A percentile compares a stretch with the other conserved stretches of the same genome.
These are phyloP conservation scores for Zygosaccharomyces pseudobailii DNA, from an alignment of 1,139 yeast genomes.

Conservation along the genomic window DNA sequence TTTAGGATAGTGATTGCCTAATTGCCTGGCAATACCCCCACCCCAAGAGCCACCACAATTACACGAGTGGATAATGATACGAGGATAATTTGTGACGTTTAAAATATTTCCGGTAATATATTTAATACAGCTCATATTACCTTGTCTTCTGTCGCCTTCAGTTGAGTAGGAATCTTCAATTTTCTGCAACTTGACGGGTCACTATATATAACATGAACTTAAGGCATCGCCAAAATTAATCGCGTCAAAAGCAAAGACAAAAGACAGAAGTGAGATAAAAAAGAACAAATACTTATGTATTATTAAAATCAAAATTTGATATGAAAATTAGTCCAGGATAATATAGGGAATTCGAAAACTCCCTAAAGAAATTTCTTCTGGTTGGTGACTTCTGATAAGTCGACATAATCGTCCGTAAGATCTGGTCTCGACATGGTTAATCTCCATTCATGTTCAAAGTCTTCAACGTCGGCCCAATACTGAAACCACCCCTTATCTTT, in stretches of 20 bases:
- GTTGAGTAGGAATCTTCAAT: not conserved
- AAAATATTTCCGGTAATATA: conserved; percentile 24
- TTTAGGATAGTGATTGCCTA: conserved; percentile 23
- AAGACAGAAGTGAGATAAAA: not conserved
- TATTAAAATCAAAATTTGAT: not conserved
- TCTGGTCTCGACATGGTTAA: conserved; percentile 19
- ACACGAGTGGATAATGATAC: conserved; percentile 54
- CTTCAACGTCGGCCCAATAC: conserved; percentile 53
- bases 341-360: no score
- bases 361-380: conserved; percentile 9
- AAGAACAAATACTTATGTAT: not conserved
- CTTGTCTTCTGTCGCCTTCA: not conserved
- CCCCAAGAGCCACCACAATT: conserved; percentile 82
- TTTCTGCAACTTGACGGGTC: not conserved
- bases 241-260: not conserved
- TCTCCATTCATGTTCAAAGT: conserved; percentile 45
- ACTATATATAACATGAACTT: not conserved
- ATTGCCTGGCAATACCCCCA: conserved; percentile 53
- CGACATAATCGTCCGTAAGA: conserved; percentile 19
- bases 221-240: no score
- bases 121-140: conserved; percentile 13
- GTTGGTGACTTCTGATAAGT: conserved; percentile 19
- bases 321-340: no score
- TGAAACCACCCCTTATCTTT: conserved; percentile 60
- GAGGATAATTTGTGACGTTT: conserved; percentile 10